A percentile compares a stretch with the other conserved stretches of the same genome.
Conservation (phyloP, 1,284 basidiomycete genomes). For the Heterobasidion annosum region DNA sequence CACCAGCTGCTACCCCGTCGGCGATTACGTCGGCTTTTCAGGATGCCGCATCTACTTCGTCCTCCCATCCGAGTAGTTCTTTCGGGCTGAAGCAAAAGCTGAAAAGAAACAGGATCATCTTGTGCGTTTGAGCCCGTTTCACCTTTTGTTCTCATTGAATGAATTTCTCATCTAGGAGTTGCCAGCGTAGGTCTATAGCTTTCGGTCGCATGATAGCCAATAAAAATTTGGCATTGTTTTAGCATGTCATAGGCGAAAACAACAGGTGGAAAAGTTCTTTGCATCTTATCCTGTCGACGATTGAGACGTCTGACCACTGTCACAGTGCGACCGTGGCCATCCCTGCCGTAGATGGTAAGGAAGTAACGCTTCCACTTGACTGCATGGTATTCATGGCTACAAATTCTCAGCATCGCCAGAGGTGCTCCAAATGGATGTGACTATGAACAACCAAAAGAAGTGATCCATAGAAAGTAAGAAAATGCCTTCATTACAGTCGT, state of each 20-base stretch:
- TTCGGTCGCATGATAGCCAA: neutral
- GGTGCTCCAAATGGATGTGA: constrained; percentile 11
- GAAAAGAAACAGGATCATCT: constrained; percentile 14
- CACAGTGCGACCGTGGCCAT: constrained; percentile 16
- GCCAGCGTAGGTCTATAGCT: constrained; percentile 11
- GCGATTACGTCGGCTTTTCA: constrained; percentile 11
- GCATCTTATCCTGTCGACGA: no score
- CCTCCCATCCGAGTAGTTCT: constrained; percentile 2
- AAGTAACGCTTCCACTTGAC: no score
- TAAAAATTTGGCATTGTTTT: neutral
- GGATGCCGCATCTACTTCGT: constrained; percentile 6
- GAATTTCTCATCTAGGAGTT: constrained; percentile 11
- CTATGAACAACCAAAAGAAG: constrained; percentile 12
- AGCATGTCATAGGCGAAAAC: constrained; percentile 18
- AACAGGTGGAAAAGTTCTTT: constrained; percentile 10
- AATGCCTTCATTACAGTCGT: neutral
- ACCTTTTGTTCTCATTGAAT: neutral
- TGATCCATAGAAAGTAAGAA: constrained; percentile 8
- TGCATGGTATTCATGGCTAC: no score
- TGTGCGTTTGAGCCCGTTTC: constrained; percentile 9
- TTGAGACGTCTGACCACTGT: no score
- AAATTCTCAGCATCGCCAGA: constrained; percentile 11
- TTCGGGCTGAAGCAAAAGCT: constrained; percentile 4
- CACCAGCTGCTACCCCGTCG: neutral
- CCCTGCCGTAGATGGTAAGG: constrained; percentile 17